Evolutionary conservation across 192 early-diverging fungal genomes (phyloP), one percentile per base, ranked within the genome.

Genomic region (Backusella macrospora): DNA sequence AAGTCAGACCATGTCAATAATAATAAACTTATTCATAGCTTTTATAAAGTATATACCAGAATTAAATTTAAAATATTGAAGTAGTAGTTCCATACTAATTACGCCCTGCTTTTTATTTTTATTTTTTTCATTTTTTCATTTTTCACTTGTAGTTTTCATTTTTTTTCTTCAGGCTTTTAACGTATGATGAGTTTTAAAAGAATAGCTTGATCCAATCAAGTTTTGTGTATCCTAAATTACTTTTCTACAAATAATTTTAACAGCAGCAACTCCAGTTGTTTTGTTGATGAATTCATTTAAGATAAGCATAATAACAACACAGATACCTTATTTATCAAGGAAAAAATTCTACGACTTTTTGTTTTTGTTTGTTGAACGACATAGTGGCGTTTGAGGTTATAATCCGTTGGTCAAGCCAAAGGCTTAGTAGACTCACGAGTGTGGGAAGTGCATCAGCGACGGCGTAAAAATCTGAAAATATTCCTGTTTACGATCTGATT

Each of bases 1-100:
- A 59, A 59, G 52, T 59, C 52, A 59, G 52, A 59, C 52, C 52
- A 26, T 59, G 52, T 59, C 52, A 59, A 59, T 59, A 59, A 59
- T 59, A 59, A 59, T 21, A 59, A 59, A 10, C 26, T 59, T 59
- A 59, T 59, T 26, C 21, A 13, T 23, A 26, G 52, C 21, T 59
- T 59, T 12, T 23, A 26, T 59, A 18, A 59, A 23, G 52, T 26
- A 59, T 59, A 0, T 59, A 23, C n/a, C 10, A 59, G 21, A 23
- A 8, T 21, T 8, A 12, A 4, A 26, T 59, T 12, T 59, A 26
- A 12, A 26, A 26, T 26, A 59, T 26, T 59, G 21, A 23, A 59
- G 26, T 23, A n/a, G 12, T 23, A 59, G 21, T 18, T 12, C 26
- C 52, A 59, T 59, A 9, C 10, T 59, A 26, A 26, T 59, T 23